Percentiles rank a stretch among this genome's conserved stretches.
phyloP scores from a whole-genome alignment of 768 basidiomycete genomes.

The Kwoniella dendrophila region DNA sequence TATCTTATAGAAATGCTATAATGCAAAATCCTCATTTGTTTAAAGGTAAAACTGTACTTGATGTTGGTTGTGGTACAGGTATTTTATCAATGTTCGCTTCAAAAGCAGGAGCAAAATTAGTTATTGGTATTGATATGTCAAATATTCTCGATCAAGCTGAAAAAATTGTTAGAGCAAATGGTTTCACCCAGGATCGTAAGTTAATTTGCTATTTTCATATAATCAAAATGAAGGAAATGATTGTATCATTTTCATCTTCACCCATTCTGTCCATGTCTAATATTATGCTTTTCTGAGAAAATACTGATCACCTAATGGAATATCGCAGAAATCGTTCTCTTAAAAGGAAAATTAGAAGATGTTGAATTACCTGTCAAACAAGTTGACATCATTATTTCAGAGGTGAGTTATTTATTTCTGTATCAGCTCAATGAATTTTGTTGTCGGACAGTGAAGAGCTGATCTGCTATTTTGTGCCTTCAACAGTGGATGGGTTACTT shows the following conservation, averaged over 20 bases:
- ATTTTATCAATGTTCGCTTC: conserved; percentile 98
- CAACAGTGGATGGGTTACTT: conserved; percentile 98
- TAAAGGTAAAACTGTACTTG: conserved; percentile 92
- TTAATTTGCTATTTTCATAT: conserved; percentile 19
- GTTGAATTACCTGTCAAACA: conserved; percentile 80
- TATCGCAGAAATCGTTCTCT: conserved; percentile 78
- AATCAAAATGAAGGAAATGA: too few relatives aligned
- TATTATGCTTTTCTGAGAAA: too few relatives aligned
- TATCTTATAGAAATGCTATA: conserved; percentile 92
- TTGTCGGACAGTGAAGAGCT: background rate
- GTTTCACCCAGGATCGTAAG: conserved; percentile 85
- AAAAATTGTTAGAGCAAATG: conserved; percentile 95
- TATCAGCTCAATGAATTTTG: conserved; percentile 4
- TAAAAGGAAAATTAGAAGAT: conserved; percentile 98
- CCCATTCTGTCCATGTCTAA: too few relatives aligned
- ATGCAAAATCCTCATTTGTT: conserved; percentile 92
- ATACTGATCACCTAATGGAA: too few relatives aligned
- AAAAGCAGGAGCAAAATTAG: conserved; percentile 89
- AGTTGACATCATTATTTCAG: conserved; percentile 98
- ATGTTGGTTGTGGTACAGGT: conserved; percentile 96
- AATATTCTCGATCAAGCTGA: conserved; percentile 99
- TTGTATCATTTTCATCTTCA: background rate
- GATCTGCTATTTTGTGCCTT: background rate
- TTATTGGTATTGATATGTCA: conserved; percentile 99
- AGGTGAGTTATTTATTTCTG: conserved; percentile 56